These are phyloP conservation scores for Lachancea quebecensis DNA, from an alignment of 805 yeast genomes.

Conservation along the genomic window DNA sequence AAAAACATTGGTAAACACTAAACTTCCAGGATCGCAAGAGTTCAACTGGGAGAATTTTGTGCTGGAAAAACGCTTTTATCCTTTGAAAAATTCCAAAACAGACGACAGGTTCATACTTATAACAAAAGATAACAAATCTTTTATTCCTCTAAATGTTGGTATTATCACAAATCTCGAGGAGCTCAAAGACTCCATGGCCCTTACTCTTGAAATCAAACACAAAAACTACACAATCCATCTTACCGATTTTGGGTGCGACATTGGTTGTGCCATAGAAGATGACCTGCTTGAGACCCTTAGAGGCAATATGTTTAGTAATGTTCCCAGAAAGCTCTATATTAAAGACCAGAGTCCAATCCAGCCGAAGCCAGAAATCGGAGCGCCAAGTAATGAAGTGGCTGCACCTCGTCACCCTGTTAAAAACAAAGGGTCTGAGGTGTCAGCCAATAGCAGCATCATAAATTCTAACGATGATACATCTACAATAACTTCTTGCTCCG, in stretches of 20 bases:
- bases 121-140: slow-evolving; percentile 56
- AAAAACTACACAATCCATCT: slow-evolving; percentile 41
- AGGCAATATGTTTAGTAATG: slow-evolving; percentile 29
- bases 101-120: slow-evolving; percentile 41
- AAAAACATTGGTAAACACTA: not conserved
- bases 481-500: slow-evolving; percentile 25
- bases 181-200: slow-evolving; percentile 37
- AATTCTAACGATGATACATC: slow-evolving; percentile 26
- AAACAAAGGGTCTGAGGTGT: slow-evolving; percentile 25
- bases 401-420: slow-evolving; percentile 16
- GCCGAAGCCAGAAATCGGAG: slow-evolving; percentile 15
- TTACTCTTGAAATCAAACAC: slow-evolving; percentile 29
- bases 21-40: not conserved
- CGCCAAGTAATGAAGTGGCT: slow-evolving; percentile 13
- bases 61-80: slow-evolving; percentile 36
- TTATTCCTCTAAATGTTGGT: slow-evolving; percentile 42
- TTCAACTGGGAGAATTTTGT: slow-evolving; percentile 12
- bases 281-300: slow-evolving; percentile 36
- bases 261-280: slow-evolving; percentile 53
- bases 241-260: slow-evolving; percentile 59
- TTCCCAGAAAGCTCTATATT: slow-evolving; percentile 25
- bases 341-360: slow-evolving; percentile 22
- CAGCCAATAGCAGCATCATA: slow-evolving; percentile 21
- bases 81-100: slow-evolving; percentile 24
- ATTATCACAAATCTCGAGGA: slow-evolving; percentile 26